phyloP scores from a whole-genome alignment of 768 basidiomycete genomes.

The Auricularia sp. region DNA sequence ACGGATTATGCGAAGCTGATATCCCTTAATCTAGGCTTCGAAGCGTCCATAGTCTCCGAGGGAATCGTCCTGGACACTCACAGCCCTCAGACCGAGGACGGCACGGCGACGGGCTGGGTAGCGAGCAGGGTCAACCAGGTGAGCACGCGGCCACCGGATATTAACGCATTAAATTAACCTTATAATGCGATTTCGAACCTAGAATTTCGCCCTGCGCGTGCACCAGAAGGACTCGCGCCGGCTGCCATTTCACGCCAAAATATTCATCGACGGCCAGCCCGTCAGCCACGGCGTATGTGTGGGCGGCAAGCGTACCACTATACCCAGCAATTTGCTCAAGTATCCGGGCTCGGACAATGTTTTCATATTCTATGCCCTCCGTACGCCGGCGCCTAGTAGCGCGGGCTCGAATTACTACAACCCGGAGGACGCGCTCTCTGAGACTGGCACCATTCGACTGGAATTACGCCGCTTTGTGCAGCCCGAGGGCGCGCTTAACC shows the following conservation, averaged over 20 bases:
- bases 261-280: background rate
- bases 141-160: background rate
- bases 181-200: background rate
- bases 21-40: slow-evolving; percentile 38
- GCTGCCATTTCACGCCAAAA: background rate
- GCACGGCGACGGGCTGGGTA: background rate
- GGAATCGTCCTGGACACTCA: background rate
- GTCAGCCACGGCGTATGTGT: background rate
- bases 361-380: background rate
- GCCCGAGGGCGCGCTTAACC: no score
- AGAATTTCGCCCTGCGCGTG: background rate
- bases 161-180: background rate
- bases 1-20: slow-evolving; percentile 17
- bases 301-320: background rate
- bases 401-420: background rate
- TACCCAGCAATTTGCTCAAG: background rate
- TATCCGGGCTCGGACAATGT: background rate
- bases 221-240: background rate
- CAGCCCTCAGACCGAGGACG: background rate
- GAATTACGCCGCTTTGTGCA: background rate
- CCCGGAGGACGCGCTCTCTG: background rate
- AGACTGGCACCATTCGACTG: background rate
- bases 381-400: background rate
- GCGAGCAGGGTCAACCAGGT: background rate
- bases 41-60: background rate